These are phyloP conservation scores for Colletotrichum filicis DNA, from an alignment of 2,329 filamentous ascomycete genomes.

Conservation along the genomic window DNA sequence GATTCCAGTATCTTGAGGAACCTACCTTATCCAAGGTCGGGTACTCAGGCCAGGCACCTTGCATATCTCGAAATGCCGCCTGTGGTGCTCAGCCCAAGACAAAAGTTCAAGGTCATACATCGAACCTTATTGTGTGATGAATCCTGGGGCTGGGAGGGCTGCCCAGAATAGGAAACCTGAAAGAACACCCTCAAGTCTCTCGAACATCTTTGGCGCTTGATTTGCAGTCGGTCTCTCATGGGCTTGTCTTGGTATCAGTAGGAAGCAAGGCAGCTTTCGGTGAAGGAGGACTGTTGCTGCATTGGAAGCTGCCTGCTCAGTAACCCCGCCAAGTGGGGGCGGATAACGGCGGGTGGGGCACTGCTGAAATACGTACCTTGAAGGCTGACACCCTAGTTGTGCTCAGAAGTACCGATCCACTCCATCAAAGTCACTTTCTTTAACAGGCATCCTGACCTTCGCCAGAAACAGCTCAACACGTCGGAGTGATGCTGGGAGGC, in stretches of 20 bases:
- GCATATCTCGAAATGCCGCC: not conserved
- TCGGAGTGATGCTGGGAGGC: not conserved
- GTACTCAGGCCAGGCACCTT: not conserved
- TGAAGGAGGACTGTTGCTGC: not conserved
- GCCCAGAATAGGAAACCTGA: not conserved
- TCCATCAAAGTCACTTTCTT: not conserved
- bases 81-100: not conserved
- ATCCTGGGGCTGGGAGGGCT: too few relatives aligned
- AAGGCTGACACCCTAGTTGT: not conserved
- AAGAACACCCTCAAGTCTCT: too few relatives aligned
- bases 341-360: not conserved
- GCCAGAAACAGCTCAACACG: not conserved
- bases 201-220: too few relatives aligned
- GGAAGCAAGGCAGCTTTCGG: not conserved
- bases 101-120: not conserved
- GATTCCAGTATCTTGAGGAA: not conserved
- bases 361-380: not conserved
- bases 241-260: too few relatives aligned
- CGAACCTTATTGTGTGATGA: not conserved
- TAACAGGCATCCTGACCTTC: not conserved
- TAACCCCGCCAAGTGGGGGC: not conserved
- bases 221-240: too few relatives aligned
- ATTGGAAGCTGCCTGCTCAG: not conserved
- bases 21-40: not conserved
- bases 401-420: not conserved